A percentile compares a stretch with the other conserved stretches of the same genome.
phyloP scores from a whole-genome alignment of 352 stramenopile genomes.

The Elongisporangium anandrum region DNA sequence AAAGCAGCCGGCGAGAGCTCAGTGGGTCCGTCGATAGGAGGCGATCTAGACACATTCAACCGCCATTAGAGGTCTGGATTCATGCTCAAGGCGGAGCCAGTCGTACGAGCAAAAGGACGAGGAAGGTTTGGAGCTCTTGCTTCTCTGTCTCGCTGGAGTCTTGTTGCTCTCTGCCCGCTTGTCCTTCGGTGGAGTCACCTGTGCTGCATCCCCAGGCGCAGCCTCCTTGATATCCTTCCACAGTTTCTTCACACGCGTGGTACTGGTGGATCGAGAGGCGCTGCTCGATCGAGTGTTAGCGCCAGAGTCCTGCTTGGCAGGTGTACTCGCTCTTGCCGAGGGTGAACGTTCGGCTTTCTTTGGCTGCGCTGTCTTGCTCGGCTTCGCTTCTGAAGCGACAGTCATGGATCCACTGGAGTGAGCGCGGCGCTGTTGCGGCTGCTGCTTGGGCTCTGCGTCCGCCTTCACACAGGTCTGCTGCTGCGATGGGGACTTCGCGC shows the following conservation, averaged over 20 bases:
- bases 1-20: slow-evolving; percentile 7
- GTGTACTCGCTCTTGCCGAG: not conserved
- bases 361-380: not conserved
- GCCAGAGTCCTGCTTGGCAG: not conserved
- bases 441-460: not conserved
- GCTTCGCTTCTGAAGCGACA: not conserved
- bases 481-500: not conserved
- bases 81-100: not conserved
- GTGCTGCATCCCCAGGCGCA: not conserved
- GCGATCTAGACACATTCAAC: not conserved
- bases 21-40: not conserved
- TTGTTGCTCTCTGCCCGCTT: not conserved
- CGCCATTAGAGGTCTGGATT: not conserved
- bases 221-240: not conserved
- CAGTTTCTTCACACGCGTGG: not conserved
- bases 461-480: not conserved
- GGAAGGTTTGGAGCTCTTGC: not conserved
- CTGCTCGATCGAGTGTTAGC: not conserved
- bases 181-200: not conserved
- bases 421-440: not conserved
- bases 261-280: not conserved
- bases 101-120: not conserved
- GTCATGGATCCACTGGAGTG: not conserved
- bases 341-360: not conserved
- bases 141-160: not conserved